A percentile compares a stretch with the other conserved stretches of the same genome.
phyloP scores from a whole-genome alignment of 192 early-diverging fungal species.

The Backusella westeae region DNA sequence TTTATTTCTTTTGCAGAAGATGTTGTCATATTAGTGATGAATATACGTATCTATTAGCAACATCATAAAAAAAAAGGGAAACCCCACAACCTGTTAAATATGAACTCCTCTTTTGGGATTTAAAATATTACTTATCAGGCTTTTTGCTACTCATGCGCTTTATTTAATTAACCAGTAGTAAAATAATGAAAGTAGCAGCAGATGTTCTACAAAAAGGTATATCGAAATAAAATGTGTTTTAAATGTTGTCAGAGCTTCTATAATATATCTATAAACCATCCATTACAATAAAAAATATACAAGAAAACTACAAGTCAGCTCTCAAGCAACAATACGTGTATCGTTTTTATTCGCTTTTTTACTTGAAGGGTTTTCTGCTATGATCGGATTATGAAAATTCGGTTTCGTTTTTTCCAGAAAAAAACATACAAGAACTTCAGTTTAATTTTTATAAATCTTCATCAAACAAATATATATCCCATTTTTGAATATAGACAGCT shows the following conservation, averaged over 20 bases:
- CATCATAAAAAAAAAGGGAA: too few species aligned
- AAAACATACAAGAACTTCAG: neutral
- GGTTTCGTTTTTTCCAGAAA: neutral
- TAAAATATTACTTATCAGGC: neutral
- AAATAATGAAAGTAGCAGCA: neutral
- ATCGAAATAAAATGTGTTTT: neutral
- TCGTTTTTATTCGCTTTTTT: too few species aligned
- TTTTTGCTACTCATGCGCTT: neutral
- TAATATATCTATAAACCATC: too few species aligned
- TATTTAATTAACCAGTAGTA: neutral
- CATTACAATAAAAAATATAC: too few species aligned
- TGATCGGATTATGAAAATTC: neutral
- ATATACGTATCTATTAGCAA: neutral
- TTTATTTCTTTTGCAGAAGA: neutral
- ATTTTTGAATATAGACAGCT: too few species aligned
- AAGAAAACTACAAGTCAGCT: too few species aligned
- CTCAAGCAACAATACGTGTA: too few species aligned
- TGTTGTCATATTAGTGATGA: neutral
- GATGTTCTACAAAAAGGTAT: neutral
- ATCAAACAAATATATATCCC: too few species aligned
- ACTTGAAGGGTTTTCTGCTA: neutral
- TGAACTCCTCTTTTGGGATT: too few species aligned
- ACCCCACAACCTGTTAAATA: too few species aligned
- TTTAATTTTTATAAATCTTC: too few species aligned
- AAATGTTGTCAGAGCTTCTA: neutral